Evolutionary conservation across 164 flowering plant species (phyloP).

Genomic region (Vitis amurensis): DNA sequence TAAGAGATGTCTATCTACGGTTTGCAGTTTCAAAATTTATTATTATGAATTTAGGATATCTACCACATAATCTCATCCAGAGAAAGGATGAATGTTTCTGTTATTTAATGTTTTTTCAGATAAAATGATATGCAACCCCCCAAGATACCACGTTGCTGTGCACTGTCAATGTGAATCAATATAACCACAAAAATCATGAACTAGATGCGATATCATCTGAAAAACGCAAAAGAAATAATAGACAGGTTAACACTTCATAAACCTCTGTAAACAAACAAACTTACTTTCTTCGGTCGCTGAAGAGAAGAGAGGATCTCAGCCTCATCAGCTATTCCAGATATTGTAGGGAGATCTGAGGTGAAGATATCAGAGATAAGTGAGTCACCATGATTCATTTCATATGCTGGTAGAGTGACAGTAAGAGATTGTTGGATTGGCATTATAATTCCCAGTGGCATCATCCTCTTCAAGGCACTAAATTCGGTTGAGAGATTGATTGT

Average conservation of each 20-base stretch:
- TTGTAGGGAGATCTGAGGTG: slow-evolving; percentile 73
- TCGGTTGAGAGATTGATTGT: slow-evolving; percentile 87
- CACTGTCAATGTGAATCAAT: not conserved
- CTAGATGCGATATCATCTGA: not conserved
- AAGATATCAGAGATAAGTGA: slow-evolving; percentile 51
- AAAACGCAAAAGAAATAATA: no score
- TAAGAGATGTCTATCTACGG: not conserved
- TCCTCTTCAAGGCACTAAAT: slow-evolving; percentile 93
- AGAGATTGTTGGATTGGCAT: slow-evolving; percentile 97
- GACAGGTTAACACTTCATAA: not conserved
- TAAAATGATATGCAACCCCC: not conserved
- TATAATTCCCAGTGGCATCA: slow-evolving; percentile 96
- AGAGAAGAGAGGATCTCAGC: slow-evolving; percentile 99
- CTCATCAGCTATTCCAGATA: slow-evolving; percentile 91
- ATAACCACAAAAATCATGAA: not conserved
- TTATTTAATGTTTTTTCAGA: not conserved
- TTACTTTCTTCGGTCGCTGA: slow-evolving; percentile 94
- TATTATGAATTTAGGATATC: no score
- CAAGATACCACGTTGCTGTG: not conserved
- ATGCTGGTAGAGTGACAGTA: slow-evolving; percentile 71
- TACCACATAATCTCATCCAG: no score
- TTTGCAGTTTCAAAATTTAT: no score
- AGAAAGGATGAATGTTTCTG: no score
- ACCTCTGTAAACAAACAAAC: slow-evolving; percentile 4
- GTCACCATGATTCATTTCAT: slow-evolving; percentile 42